Base-by-base conservation (phyloP, 2,329 filamentous ascomycete genomes). In the Cladorrhinum sp. region DNA sequence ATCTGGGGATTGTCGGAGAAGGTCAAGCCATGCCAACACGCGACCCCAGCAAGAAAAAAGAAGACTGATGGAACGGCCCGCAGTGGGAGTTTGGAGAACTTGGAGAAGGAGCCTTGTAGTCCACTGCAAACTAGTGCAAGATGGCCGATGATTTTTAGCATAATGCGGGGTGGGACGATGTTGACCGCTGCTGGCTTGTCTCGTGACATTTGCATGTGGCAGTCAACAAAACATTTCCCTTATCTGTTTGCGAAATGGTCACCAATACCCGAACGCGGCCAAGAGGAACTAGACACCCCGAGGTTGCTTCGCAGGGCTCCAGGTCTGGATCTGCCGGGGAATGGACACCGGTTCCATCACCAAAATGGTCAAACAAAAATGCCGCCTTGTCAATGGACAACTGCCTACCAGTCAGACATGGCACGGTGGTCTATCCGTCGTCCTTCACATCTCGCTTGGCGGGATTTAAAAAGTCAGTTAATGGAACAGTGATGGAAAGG, bases 371-470 rank as follows among this genome's bases (percentile, higher is more conserved):
- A 51, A 28, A 28, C 24, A n/a, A 55, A 53, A 55, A 55, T 55
- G 30, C 33, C 33, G 53, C 33, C 53, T 2, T 42, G 3, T 16
- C 23, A 23, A 14, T 24, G 30, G 18, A 54, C 52, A 54, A 54
- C 26, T n/a, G n/a, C n/a, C n/a, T n/a, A n/a, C n/a, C 26, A 30
- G 26, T 10, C 26, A 30, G 52, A 30, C 52, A 54, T 36, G 36
- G 10, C 52, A 36, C 20, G n/a, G 52, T 30, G 14, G 12, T 36
- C 28, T 49, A 20, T 23, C 36, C 28, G n/a, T 5, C 28, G 26
- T 23, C 16, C n/a, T 21, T 49, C 16, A n/a, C 54, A 57, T 57
- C 39, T 57, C 54, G 54, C 39, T 57, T 57, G 54, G 54, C 54
- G 54, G 54, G 23, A 57, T 49, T 57, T 51, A 26, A 10, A 16